Base-by-base conservation (phyloP, 2,329 filamentous ascomycete species). In the Penicillium sp. region DNA sequence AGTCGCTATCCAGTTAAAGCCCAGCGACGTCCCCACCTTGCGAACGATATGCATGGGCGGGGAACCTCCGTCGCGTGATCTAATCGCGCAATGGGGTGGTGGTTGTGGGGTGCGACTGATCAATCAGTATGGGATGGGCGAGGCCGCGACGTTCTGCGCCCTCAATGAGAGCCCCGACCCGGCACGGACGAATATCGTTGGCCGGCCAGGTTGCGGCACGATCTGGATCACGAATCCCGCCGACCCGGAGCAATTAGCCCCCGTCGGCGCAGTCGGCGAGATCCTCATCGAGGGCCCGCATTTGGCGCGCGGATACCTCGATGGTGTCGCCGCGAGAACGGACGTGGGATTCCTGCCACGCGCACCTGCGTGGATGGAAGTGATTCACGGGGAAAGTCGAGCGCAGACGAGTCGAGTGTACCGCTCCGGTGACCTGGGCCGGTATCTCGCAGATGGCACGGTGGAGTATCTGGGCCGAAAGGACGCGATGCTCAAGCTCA, bases 71-170 rank as follows among this genome's bases (percentile, higher is more conserved):
- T 21, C 50, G 7, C 15, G 21, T 1, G 50, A 52, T n/a, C n/a
- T 52, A 9, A 19, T 52, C 4, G 1, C 58, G 0, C 66, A 66
- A 49, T 73, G 70, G 70, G 41, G 54, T 0, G 2, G 23, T 17
- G 61, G 46, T 7, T 62, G 66, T 0, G 53, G 60, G 7, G 54
- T 72, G 3, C 52, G 61, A 6, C 56, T 73, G 3, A 53, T 73
- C 1, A 73, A 73, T 23, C 69, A 71, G 30, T 73, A 71, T 47
- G 71, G 71, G 0, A 72, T 72, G 70, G 70, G 71, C 9, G 71
- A 73, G 46, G 62, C 64, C 1, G 70, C 70, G 13, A 67, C 67
- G 1, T 61, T 69, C 21, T 72, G 70, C 46, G 67, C 69, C 3
- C 69, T 66, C 44, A 71, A 72, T 6, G 57, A 60, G 3, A 62